phyloP scores from a whole-genome alignment of 1,284 basidiomycete species.

The Sanghuangporus weigelae region DNA sequence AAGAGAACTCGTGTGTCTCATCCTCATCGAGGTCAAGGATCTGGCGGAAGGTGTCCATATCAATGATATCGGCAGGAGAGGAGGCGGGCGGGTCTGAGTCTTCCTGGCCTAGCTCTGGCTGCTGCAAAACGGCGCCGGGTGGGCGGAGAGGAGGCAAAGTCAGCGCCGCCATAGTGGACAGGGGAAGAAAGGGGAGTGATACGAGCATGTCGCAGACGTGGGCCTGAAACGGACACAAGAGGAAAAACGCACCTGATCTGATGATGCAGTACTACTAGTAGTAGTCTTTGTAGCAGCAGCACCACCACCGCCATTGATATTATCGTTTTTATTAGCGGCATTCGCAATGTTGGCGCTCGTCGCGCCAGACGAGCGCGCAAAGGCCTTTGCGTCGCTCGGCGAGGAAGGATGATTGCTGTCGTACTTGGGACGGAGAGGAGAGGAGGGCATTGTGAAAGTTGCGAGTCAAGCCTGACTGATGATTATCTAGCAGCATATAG shows the following conservation, averaged over 20 bases:
- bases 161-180: conserved; percentile 7
- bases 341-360: not conserved
- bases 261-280: not conserved
- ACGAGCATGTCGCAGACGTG: not conserved
- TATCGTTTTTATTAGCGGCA: not conserved
- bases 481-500: not conserved
- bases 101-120: conserved; percentile 6
- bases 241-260: conserved; percentile 15
- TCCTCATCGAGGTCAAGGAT: conserved; percentile 91
- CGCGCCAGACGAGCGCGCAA: not conserved
- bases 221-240: not conserved
- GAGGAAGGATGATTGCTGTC: conserved; percentile 1
- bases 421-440: not conserved
- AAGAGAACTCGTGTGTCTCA: conserved; percentile 71
- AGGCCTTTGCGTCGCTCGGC: not conserved
- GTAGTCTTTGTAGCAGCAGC: not conserved
- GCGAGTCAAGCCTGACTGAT: not conserved
- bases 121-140: conserved; percentile 2
- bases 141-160: conserved; percentile 8
- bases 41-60: conserved; percentile 79
- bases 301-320: not conserved
- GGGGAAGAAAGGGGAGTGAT: not conserved
- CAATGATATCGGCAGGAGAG: conserved; percentile 39
- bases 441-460: conserved; percentile 3
- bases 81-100: not conserved